These are phyloP conservation scores for Coprinopsis marcescibilis DNA, from an alignment of 768 basidiomycete species.

Conservation along the genomic window DNA sequence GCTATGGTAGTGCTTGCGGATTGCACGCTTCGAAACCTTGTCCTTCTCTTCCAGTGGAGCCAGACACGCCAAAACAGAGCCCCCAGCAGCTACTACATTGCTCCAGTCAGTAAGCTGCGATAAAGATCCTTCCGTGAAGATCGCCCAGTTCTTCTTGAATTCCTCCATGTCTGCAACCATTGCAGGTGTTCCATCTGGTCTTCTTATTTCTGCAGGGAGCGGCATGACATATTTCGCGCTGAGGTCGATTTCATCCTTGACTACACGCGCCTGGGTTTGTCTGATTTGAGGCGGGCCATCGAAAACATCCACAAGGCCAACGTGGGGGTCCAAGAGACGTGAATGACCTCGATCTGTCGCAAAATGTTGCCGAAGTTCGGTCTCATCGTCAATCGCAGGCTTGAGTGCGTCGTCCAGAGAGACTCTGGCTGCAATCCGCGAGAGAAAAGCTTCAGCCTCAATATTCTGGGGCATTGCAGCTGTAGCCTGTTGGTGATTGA, in stretches of 20 bases:
- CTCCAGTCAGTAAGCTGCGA: constrained; percentile 56
- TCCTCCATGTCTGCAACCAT: constrained; percentile 48
- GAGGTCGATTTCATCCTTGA: constrained; percentile 31
- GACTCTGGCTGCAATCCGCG: constrained; percentile 18
- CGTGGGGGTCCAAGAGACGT: constrained; percentile 41
- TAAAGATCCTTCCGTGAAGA: constrained; percentile 59
- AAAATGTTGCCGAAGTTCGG: constrained; percentile 47
- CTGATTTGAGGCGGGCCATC: constrained; percentile 42
- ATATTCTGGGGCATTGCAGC: constrained; percentile 16
- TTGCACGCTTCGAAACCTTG: constrained; percentile 49
- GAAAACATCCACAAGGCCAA: constrained; percentile 59
- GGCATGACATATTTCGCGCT: constrained; percentile 49
- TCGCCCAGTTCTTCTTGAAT: constrained; percentile 58
- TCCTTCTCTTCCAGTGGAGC: constrained; percentile 42
- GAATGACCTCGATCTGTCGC: constrained; percentile 44
- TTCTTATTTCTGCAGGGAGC: constrained; percentile 35
- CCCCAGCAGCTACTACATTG: constrained; percentile 59
- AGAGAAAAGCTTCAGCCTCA: constrained; percentile 14
- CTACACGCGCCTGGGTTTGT: constrained; percentile 44
- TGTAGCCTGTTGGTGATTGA: no score
- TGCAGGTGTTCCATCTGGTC: constrained; percentile 42
- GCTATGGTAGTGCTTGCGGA: constrained; percentile 53
- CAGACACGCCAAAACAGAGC: constrained; percentile 54
- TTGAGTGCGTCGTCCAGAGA: constrained; percentile 41
- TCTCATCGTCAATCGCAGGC: constrained; percentile 53